These are phyloP conservation scores for Grigorovia transvaalensis DNA, from an alignment of 805 yeast genomes.

Conservation along the genomic window DNA sequence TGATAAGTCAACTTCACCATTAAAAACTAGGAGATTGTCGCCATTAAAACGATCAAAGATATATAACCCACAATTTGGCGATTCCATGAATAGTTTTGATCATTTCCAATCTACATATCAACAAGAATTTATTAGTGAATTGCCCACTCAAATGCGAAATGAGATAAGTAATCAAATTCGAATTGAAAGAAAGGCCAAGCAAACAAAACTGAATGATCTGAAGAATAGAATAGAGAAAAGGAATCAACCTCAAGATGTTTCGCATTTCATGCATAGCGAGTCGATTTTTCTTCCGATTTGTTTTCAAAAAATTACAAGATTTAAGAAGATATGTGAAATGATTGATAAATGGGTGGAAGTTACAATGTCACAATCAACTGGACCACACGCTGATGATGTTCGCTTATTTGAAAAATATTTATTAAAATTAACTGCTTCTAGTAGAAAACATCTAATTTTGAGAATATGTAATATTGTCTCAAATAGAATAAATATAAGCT, in stretches of 20 bases:
- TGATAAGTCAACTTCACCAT: too few species aligned
- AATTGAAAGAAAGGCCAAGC: constrained; percentile 14
- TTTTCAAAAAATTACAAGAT: constrained; percentile 28
- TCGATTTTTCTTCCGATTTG: constrained; percentile 21
- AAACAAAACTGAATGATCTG: constrained; percentile 14
- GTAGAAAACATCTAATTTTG: constrained; percentile 19
- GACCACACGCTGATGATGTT: constrained; percentile 35
- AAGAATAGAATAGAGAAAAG: constrained; percentile 11
- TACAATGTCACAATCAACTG: constrained; percentile 18
- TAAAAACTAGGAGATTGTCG: not conserved
- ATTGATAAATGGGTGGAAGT: constrained; percentile 31
- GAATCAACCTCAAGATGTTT: constrained; percentile 4
- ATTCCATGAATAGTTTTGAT: not conserved
- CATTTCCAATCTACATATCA: constrained; percentile 27
- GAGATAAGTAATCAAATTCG: constrained; percentile 50
- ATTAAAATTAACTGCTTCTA: constrained; percentile 18
- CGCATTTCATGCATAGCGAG: constrained; percentile 14
- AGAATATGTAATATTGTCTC: constrained; percentile 17
- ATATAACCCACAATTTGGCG: not conserved
- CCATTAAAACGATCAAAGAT: constrained; percentile 2
- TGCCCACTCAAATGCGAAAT: constrained; percentile 55
- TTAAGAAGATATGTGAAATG: constrained; percentile 28
- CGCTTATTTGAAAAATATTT: constrained; percentile 30
- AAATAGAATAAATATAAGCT: constrained; percentile 11
- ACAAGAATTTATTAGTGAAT: constrained; percentile 48